phyloP scores from a whole-genome alignment of 345 rosid species.

The Eucalyptus pauciflora region DNA sequence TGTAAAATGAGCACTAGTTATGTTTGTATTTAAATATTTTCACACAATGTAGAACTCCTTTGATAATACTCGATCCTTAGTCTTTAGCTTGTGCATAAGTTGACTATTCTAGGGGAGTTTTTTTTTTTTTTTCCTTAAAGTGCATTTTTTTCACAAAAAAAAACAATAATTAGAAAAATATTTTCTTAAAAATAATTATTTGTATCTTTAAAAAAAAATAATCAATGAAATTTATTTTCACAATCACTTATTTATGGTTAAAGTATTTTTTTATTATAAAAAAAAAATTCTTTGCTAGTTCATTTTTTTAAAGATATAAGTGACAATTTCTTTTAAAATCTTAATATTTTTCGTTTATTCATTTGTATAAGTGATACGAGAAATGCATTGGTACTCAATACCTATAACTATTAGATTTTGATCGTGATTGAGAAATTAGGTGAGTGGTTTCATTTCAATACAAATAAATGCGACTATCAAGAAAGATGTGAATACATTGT shows the following conservation, averaged over 20 bases:
- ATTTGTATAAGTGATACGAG: rapidly evolving
- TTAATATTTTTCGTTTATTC: neutral
- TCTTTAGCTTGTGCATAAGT: neutral
- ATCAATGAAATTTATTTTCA: neutral
- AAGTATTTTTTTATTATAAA: neutral
- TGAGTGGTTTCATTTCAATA: neutral
- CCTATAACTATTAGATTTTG: neutral
- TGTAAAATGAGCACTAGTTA: neutral
- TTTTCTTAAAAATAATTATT: neutral
- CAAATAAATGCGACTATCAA: neutral
- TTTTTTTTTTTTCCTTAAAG: neutral
- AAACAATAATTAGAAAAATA: neutral
- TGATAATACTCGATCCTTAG: neutral
- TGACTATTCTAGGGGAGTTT: neutral
- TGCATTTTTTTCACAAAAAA: neutral
- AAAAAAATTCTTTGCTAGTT: neutral
- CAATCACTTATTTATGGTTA: neutral
- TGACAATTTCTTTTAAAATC: neutral
- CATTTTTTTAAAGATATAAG: neutral
- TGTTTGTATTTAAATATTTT: neutral
- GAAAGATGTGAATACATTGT: neutral
- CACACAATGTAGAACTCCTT: neutral
- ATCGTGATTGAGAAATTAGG: neutral
- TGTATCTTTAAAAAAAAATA: neutral
- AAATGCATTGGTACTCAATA: neutral